A percentile compares a stretch with the other conserved stretches of the same genome.
Conservation (phyloP, 2,329 filamentous ascomycete genomes). For the Stylonectria norvegica region DNA sequence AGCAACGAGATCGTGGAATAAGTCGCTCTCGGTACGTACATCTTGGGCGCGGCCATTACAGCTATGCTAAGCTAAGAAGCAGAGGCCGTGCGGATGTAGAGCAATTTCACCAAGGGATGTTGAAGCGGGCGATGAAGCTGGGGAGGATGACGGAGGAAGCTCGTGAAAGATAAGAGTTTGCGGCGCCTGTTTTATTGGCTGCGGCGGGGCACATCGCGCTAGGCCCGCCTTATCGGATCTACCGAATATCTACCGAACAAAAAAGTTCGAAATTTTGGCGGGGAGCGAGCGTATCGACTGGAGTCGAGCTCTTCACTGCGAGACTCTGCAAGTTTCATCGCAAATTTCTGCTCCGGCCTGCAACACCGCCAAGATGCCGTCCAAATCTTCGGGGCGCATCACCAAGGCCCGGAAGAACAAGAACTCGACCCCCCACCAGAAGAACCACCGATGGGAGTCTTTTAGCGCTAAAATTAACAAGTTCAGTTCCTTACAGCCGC, state of each 20-base stretch:
- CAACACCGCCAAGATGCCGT: conserved; percentile 52
- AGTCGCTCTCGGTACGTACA: conserved; percentile 34
- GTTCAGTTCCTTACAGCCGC: conserved; percentile 83
- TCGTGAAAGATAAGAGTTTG: conserved; percentile 32
- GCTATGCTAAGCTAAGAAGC: neutral
- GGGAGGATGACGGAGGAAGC: conserved; percentile 4
- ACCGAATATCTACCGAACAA: conserved; percentile 32
- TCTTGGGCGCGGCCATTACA: conserved; percentile 47
- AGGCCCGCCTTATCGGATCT: conserved; percentile 34
- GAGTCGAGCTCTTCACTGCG: conserved; percentile 15
- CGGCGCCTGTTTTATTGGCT: conserved; percentile 33
- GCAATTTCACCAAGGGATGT: neutral
- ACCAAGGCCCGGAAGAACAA: conserved; percentile 68
- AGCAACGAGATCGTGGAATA: conserved; percentile 1
- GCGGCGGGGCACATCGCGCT: conserved; percentile 7
- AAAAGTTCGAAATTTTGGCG: conserved; percentile 32
- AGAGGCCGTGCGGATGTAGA: neutral
- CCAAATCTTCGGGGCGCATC: conserved; percentile 63
- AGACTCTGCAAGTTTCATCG: conserved; percentile 17
- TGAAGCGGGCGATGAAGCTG: neutral
- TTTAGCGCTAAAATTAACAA: conserved; percentile 89
- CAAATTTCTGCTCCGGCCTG: conserved; percentile 23
- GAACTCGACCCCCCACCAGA: conserved; percentile 68
- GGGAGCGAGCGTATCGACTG: conserved; percentile 27
- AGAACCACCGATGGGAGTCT: conserved; percentile 85